phyloP scores from a whole-genome alignment of 768 basidiomycete species.

The Pleurotus citrinopileatus region DNA sequence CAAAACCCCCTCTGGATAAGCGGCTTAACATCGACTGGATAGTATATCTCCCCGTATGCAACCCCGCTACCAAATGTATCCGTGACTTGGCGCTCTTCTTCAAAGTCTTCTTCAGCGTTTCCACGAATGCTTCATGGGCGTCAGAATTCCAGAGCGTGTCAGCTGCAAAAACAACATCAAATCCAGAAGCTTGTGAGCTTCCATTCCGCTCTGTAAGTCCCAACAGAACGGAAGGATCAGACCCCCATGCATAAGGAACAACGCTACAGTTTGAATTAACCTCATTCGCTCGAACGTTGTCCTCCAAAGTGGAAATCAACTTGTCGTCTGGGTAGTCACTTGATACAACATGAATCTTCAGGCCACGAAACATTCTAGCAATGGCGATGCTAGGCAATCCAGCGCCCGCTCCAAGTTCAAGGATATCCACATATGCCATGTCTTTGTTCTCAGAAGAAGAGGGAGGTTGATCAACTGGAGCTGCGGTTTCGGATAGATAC shows the following conservation, averaged over 20 bases:
- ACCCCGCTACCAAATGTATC: conserved; percentile 64
- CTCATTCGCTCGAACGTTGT: conserved; percentile 54
- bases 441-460: not conserved
- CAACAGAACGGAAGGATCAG: conserved; percentile 35
- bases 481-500: conserved; percentile 17
- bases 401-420: conserved; percentile 75
- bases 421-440: conserved; percentile 29
- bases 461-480: conserved; percentile 19
- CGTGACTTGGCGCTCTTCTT: conserved; percentile 41
- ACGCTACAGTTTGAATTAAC: conserved; percentile 46
- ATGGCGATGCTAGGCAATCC: conserved; percentile 72
- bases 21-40: conserved; percentile 56
- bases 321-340: conserved; percentile 73
- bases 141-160: conserved; percentile 80
- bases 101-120: conserved; percentile 49
- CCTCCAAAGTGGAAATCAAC: conserved; percentile 54
- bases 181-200: conserved; percentile 20
- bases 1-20: conserved; percentile 38
- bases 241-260: conserved; percentile 66
- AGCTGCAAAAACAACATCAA: conserved; percentile 69
- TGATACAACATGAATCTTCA: conserved; percentile 40
- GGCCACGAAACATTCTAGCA: conserved; percentile 38
- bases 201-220: not conserved
- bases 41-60: conserved; percentile 77
- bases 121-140: conserved; percentile 50